Evolutionary conservation across 768 basidiomycete species (phyloP).

Genomic region (Omphalotus guepiniiformis): DNA sequence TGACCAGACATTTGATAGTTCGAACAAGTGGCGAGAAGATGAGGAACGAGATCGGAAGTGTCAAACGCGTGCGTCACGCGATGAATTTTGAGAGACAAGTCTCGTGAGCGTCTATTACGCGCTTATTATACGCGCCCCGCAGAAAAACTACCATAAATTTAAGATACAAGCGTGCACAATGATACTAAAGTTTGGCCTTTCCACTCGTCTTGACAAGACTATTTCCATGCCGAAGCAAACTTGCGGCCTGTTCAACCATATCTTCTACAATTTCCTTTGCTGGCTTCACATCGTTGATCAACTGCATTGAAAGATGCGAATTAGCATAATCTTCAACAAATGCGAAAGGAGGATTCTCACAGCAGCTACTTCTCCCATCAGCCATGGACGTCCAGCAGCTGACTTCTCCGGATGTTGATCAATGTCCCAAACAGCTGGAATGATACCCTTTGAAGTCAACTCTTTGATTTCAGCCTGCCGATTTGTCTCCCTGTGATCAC

Average conservation of each 20-base stretch:
- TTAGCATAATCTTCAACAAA: background rate
- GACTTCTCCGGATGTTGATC: conserved; percentile 81
- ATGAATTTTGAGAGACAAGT: no score
- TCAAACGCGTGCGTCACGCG: no score
- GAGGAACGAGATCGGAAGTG: no score
- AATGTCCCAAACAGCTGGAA: conserved; percentile 70
- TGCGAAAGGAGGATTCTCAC: conserved; percentile 7
- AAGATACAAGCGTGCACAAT: no score
- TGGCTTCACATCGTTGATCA: conserved; percentile 73
- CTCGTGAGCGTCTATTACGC: no score
- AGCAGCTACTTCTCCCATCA: conserved; percentile 80
- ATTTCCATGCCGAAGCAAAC: conserved; percentile 38
- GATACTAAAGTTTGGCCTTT: conserved; percentile 22
- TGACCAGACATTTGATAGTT: conserved; percentile 29
- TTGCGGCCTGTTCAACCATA: conserved; percentile 64
- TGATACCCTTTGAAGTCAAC: conserved; percentile 76
- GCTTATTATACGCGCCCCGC: no score
- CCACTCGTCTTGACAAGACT: conserved; percentile 28
- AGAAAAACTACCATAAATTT: no score
- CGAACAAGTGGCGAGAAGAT: no score
- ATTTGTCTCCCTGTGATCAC: conserved; percentile 12
- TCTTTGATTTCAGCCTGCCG: conserved; percentile 72
- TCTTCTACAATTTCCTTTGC: conserved; percentile 80
- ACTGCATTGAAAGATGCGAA: conserved; percentile 9
- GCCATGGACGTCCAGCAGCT: conserved; percentile 60